Evolutionary conservation across 805 yeast genomes (phyloP).

Genomic region (Yarrowia alimentaria): DNA sequence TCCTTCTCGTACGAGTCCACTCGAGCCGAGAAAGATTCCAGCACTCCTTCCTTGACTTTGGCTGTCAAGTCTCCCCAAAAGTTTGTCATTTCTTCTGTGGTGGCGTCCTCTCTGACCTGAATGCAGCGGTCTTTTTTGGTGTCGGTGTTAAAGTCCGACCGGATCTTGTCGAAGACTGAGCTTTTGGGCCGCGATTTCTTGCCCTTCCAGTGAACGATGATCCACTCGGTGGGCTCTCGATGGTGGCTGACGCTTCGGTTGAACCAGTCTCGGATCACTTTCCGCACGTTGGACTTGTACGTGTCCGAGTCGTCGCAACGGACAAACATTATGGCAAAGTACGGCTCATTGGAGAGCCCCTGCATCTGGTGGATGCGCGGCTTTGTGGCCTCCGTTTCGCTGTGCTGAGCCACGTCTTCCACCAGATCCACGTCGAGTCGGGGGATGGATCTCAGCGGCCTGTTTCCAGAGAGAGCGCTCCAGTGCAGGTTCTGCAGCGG

Average conservation of each 20-base stretch:
- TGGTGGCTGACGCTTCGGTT: slow-evolving; percentile 43
- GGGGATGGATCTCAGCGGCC: slow-evolving; percentile 64
- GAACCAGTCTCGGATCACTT: slow-evolving; percentile 80
- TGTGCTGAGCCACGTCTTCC: slow-evolving; percentile 53
- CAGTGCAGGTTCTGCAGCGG: slow-evolving; percentile 70
- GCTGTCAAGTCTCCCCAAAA: slow-evolving; percentile 50
- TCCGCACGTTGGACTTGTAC: slow-evolving; percentile 77
- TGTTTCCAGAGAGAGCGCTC: slow-evolving; percentile 47
- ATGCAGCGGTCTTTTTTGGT: slow-evolving; percentile 41
- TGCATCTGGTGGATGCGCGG: slow-evolving; percentile 42
- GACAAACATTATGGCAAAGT: slow-evolving; percentile 67
- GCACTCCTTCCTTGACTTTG: slow-evolving; percentile 49
- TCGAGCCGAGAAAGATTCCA: slow-evolving; percentile 54
- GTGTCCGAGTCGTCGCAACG: slow-evolving; percentile 65
- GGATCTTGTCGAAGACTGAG: slow-evolving; percentile 54
- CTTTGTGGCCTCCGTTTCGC: slow-evolving; percentile 30
- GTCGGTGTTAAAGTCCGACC: slow-evolving; percentile 48
- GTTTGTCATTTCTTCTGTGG: slow-evolving; percentile 40
- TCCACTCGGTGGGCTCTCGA: slow-evolving; percentile 57
- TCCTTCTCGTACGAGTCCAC: slow-evolving; percentile 45
- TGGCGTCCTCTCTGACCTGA: slow-evolving; percentile 35
- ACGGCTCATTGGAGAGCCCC: slow-evolving; percentile 48
- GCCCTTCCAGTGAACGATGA: slow-evolving; percentile 52
- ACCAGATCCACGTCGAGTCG: slow-evolving; percentile 51
- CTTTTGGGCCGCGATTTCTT: slow-evolving; percentile 44